These are phyloP conservation scores for Nectriaceae sp. DNA, from an alignment of 2,329 filamentous ascomycete species.

Conservation along the genomic window DNA sequence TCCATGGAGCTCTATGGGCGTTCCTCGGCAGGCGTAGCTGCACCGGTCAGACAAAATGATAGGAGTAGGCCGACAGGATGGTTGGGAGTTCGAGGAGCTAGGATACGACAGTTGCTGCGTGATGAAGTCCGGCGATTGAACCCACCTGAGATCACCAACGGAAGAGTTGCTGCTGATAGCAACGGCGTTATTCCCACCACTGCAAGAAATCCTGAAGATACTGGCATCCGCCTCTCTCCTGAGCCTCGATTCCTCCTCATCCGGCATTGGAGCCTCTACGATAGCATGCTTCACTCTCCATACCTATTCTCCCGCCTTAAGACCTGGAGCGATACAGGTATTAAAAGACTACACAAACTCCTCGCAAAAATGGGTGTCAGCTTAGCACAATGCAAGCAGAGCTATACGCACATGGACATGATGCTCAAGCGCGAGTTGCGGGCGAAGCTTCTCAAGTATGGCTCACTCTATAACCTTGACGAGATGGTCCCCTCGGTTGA, in stretches of 20 bases:
- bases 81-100: conserved; percentile 79
- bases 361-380: conserved; percentile 98
- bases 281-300: conserved; percentile 97
- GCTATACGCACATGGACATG: conserved; percentile 98
- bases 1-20: conserved; percentile 90
- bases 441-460: conserved; percentile 85
- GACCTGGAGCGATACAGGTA: conserved; percentile 89
- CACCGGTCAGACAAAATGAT: conserved; percentile 57
- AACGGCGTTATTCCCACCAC: conserved; percentile 87
- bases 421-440: conserved; percentile 87
- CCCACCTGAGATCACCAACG: conserved; percentile 68
- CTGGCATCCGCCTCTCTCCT: conserved; percentile 85
- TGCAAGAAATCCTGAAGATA: conserved; percentile 86
- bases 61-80: conserved; percentile 66
- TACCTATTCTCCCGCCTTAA: conserved; percentile 90
- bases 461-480: conserved; percentile 89
- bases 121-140: conserved; percentile 95
- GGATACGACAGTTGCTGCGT: conserved; percentile 80
- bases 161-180: conserved; percentile 64
- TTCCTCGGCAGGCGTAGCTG: conserved; percentile 76
- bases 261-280: conserved; percentile 95
- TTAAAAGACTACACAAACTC: conserved; percentile 88
- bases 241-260: conserved; percentile 93
- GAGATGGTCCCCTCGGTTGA: conserved; percentile 84
- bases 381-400: conserved; percentile 89